Conservation (phyloP, 352 stramenopile species). For the Pythium monospermum region DNA sequence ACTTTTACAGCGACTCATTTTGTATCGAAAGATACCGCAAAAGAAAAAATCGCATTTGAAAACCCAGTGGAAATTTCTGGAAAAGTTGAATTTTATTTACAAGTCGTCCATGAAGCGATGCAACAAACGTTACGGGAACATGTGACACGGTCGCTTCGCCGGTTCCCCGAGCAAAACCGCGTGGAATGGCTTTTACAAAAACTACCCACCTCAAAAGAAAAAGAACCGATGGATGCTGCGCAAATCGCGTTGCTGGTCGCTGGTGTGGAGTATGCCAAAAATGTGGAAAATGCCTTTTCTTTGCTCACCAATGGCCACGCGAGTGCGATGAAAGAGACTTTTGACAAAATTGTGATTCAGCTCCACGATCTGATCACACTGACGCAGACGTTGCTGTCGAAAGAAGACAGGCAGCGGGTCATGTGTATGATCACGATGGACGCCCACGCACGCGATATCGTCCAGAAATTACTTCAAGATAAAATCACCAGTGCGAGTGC, state of each 20-base stretch:
- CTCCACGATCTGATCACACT: constrained; percentile 91
- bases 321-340: constrained; percentile 81
- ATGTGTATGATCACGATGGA: constrained; percentile 96
- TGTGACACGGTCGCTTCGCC: constrained; percentile 76
- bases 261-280: constrained; percentile 85
- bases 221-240: constrained; percentile 73
- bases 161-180: constrained; percentile 88
- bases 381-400: constrained; percentile 79
- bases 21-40: constrained; percentile 86
- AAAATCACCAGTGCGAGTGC: constrained; percentile 58
- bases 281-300: constrained; percentile 80
- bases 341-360: constrained; percentile 83
- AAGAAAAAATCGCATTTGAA: constrained; percentile 89
- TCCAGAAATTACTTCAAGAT: constrained; percentile 89
- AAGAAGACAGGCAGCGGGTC: constrained; percentile 86
- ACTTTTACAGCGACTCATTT: constrained; percentile 84
- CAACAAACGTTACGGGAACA: constrained; percentile 87
- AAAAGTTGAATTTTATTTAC: constrained; percentile 96
- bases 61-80: constrained; percentile 82
- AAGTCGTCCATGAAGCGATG: constrained; percentile 89
- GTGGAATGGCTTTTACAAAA: constrained; percentile 93
- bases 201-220: constrained; percentile 24
- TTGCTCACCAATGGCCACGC: constrained; percentile 63
- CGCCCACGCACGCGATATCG: constrained; percentile 88
- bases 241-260: constrained; percentile 90